phyloP scores from a whole-genome alignment of 2,329 filamentous ascomycete genomes.

The Lachnellula subtilissima region DNA sequence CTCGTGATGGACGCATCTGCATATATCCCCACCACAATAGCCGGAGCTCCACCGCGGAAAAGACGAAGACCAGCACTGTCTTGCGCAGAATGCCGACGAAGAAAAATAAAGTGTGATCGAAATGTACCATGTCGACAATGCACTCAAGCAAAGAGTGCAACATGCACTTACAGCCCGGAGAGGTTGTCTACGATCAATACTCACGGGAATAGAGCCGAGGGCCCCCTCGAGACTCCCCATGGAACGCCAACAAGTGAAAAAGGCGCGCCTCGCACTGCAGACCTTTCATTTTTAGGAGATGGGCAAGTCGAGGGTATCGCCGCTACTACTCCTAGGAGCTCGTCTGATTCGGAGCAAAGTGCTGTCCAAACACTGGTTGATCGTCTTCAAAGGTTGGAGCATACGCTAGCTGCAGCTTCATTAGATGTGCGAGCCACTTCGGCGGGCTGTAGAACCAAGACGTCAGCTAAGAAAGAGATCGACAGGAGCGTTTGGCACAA shows the following conservation, averaged over 20 bases:
- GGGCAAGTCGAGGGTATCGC: neutral
- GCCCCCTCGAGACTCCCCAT: neutral
- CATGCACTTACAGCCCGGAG: constrained; percentile 30
- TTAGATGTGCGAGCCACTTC: neutral
- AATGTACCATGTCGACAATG: constrained; percentile 39
- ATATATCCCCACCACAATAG: constrained; percentile 1
- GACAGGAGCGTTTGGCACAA: constrained; percentile 20
- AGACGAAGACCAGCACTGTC: constrained; percentile 34
- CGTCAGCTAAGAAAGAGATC: constrained; percentile 2
- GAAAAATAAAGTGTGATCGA: constrained; percentile 43
- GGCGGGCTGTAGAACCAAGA: neutral
- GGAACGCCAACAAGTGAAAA: neutral
- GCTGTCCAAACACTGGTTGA: constrained; percentile 4
- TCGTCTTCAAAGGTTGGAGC: constrained; percentile 11
- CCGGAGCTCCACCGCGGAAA: constrained; percentile 18
- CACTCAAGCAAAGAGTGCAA: constrained; percentile 26
- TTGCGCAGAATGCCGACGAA: constrained; percentile 39
- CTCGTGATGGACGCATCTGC: constrained; percentile 1
- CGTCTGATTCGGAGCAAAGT: neutral
- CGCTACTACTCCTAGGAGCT: neutral
- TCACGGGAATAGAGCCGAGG: neutral
- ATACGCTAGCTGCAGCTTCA: neutral
- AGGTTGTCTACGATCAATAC: constrained; percentile 1
- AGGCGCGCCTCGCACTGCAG: neutral
- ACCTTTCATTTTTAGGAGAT: neutral